These are phyloP conservation scores for Hortaea werneckii DNA, from an alignment of 2,329 filamentous ascomycete genomes.

Conservation along the genomic window DNA sequence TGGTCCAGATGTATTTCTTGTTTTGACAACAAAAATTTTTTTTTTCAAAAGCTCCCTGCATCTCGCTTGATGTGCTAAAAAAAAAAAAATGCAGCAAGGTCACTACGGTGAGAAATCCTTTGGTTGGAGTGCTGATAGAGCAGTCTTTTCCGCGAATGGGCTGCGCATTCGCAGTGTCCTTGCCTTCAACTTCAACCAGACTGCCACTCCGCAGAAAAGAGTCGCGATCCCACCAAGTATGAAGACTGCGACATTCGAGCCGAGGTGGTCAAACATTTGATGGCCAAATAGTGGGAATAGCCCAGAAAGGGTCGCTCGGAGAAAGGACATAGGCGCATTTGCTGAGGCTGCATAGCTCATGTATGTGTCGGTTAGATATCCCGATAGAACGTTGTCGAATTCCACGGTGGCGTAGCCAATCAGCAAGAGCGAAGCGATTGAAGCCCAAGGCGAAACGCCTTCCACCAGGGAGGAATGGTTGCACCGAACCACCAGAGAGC, in stretches of 20 bases:
- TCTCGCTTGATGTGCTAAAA: too few species aligned
- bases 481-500: conserved; percentile 39
- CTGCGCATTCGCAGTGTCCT: conserved; percentile 27
- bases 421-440: conserved; percentile 25
- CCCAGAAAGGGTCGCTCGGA: conserved; percentile 31
- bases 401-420: conserved; percentile 42
- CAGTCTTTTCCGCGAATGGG: conserved; percentile 6
- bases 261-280: conserved; percentile 32
- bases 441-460: conserved; percentile 25
- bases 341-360: conserved; percentile 36
- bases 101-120: too few species aligned
- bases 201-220: conserved; percentile 29
- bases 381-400: conserved; percentile 32
- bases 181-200: conserved; percentile 30
- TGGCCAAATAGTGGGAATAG: conserved; percentile 31
- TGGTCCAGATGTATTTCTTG: too few species aligned
- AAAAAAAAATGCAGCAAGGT: too few species aligned
- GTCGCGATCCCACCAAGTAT: conserved; percentile 34
- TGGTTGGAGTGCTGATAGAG: background rate
- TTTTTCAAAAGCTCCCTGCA: too few species aligned
- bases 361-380: conserved; percentile 38
- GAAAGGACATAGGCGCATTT: conserved; percentile 32
- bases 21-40: too few species aligned
- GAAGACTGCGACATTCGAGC: conserved; percentile 31
- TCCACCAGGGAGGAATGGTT: conserved; percentile 36